These are phyloP conservation scores for Metschnikowia vanudenii DNA, from an alignment of 805 yeast species.

Conservation along the genomic window DNA sequence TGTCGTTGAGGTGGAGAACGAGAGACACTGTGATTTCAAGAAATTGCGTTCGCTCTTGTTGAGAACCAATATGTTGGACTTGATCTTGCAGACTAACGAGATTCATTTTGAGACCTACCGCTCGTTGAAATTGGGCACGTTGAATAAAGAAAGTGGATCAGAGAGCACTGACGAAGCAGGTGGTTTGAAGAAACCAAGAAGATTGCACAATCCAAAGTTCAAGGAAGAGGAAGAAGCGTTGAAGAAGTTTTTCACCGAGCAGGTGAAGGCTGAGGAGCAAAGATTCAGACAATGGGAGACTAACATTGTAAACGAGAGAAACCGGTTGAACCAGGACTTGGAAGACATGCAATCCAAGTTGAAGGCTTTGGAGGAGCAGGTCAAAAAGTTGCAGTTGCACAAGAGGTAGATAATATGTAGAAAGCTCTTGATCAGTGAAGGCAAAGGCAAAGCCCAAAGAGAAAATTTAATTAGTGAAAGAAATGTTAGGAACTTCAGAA, in stretches of 20 bases:
- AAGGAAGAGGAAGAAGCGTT: constrained; percentile 94
- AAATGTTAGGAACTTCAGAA: neutral
- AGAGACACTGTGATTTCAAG: constrained; percentile 80
- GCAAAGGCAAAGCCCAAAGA: neutral
- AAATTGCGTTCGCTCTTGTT: constrained; percentile 74
- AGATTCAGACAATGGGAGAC: constrained; percentile 98
- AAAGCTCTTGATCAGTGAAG: neutral
- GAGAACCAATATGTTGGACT: constrained; percentile 81
- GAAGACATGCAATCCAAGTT: constrained; percentile 82
- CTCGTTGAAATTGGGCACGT: constrained; percentile 58
- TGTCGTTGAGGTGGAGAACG: constrained; percentile 82
- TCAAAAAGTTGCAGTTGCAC: constrained; percentile 51
- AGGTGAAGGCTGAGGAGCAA: constrained; percentile 92
- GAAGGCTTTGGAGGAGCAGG: constrained; percentile 72
- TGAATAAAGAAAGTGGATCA: constrained; percentile 29
- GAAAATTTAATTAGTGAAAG: too few relatives aligned
- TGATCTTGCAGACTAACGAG: constrained; percentile 77
- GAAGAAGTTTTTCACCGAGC: constrained; percentile 93
- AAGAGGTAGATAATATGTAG: constrained; percentile 21
- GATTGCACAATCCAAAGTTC: constrained; percentile 79
- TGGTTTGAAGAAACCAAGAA: constrained; percentile 51
- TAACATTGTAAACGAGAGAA: constrained; percentile 91
- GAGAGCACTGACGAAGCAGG: constrained; percentile 21
- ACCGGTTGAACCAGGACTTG: constrained; percentile 88
- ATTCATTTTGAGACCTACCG: constrained; percentile 80